phyloP scores from a whole-genome alignment of 1,139 yeast species.

The Trichomonascaceae sp. region DNA sequence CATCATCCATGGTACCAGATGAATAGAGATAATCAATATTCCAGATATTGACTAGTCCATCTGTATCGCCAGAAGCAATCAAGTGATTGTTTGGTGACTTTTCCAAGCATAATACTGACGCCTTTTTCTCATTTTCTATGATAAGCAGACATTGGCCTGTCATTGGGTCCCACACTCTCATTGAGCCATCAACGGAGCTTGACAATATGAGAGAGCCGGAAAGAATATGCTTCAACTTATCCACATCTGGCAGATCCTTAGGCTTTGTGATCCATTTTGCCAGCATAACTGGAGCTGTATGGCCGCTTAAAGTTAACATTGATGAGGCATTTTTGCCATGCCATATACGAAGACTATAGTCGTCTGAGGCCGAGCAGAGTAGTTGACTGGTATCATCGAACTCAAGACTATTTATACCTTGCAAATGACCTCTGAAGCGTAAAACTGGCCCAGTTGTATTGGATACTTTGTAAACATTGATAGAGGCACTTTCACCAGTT shows the following conservation, averaged over 20 bases:
- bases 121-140: constrained; percentile 39
- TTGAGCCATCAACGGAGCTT: constrained; percentile 64
- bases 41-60: constrained; percentile 54
- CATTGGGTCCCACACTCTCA: constrained; percentile 60
- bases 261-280: constrained; percentile 27
- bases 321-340: constrained; percentile 30
- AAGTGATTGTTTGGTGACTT: constrained; percentile 45
- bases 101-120: constrained; percentile 49
- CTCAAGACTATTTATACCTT: constrained; percentile 49
- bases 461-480: constrained; percentile 54
- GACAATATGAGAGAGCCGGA: constrained; percentile 31
- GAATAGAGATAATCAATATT: constrained; percentile 29
- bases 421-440: constrained; percentile 61
- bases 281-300: constrained; percentile 27
- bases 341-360: constrained; percentile 68
- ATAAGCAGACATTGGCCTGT: constrained; percentile 39
- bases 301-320: constrained; percentile 26
- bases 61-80: constrained; percentile 59
- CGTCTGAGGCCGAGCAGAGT: constrained; percentile 74
- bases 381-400: constrained; percentile 49
- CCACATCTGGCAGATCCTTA: constrained; percentile 1
- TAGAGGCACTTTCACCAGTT: constrained; percentile 51
- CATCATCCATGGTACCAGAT: constrained; percentile 3
- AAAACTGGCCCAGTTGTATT: constrained; percentile 47
- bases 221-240: constrained; percentile 12